Evolutionary conservation across 179 eudicot genomes (phyloP), one percentile per base, ranked within the genome.

Genomic region (Corrigiola litoralis): DNA sequence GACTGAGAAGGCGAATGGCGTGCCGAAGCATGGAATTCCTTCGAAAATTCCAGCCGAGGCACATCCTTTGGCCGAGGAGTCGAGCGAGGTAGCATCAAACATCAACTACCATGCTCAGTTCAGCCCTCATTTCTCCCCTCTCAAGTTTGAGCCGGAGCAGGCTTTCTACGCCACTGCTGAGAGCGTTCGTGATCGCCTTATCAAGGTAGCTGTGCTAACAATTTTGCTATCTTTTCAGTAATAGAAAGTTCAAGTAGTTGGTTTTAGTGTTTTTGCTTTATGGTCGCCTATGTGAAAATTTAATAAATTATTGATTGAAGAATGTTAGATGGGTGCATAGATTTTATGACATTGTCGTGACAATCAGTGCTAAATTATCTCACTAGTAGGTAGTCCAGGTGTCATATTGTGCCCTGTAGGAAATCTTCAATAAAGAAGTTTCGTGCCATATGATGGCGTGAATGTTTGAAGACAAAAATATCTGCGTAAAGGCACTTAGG

Each of bases 151-250:
- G 78, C 94, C 96, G 2, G 94, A 90, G 76, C 99, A 94, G 75
- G 97, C 97, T 20, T 94, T 78, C 74, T 88, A 83, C 69, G 99
- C 99, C 44, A 88, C 97, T 65, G 99, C 97, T 37, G 96, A 94
- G 83, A 94, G 99, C 57, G 91, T 88, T 45, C 91, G 96, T 50
- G 97, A 94, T 79, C 94, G 91, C 48, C 83, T 94, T 36, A 79
- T 91, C 61, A 75, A 88, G 78, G 99, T 94, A 78, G 33, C 11
- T 8, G 27, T 17, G 18, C 41, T 58, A 25, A 34, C 36, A 6
- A 21, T 34, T 40, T 12, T 69, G 18, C 18, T 47, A 11, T 18
- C 28, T n/a, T 38, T 21, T 56, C 40, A 18, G 6, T 55, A 14
- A 20, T 68, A 4, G 48, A 23, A 61, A 16, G 36, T 17, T 57